Conservation (phyloP, 1,284 basidiomycete species). For the Ustilago esculenta region DNA sequence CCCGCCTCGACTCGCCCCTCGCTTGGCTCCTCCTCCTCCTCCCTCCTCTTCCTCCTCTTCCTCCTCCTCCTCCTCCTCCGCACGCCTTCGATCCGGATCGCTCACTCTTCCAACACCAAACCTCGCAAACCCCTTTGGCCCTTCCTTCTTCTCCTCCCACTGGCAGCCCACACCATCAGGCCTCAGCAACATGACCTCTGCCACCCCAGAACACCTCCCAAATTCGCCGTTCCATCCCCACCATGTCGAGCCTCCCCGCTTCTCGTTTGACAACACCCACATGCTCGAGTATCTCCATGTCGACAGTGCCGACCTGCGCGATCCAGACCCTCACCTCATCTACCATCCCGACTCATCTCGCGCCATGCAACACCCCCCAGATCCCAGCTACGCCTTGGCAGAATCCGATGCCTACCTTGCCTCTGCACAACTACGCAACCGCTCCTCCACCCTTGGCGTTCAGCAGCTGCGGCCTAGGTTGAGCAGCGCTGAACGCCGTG, state of each 20-base stretch:
- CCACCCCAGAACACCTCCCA: slow-evolving; percentile 16
- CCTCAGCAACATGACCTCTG: slow-evolving; percentile 41
- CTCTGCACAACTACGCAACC: slow-evolving; percentile 25
- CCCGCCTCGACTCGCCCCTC: too few relatives aligned
- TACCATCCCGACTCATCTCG: neutral
- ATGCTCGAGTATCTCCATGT: slow-evolving; percentile 62
- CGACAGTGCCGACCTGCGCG: slow-evolving; percentile 11
- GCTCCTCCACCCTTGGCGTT: slow-evolving; percentile 34
- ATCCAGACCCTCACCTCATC: neutral
- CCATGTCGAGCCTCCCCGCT: slow-evolving; percentile 13
- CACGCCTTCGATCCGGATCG: slow-evolving; percentile 47
- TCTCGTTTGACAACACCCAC: slow-evolving; percentile 35
- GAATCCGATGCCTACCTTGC: slow-evolving; percentile 20
- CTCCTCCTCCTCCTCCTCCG: slow-evolving; percentile 6
- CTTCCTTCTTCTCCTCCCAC: slow-evolving; percentile 54
- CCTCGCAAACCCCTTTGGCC: slow-evolving; percentile 47
- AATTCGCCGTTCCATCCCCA: neutral
- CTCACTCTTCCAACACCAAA: slow-evolving; percentile 42
- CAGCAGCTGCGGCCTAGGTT: slow-evolving; percentile 34
- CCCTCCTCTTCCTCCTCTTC: slow-evolving; percentile 7
- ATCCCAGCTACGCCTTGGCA: slow-evolving; percentile 6
- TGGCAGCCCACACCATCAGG: slow-evolving; percentile 49
- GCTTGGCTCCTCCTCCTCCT: slow-evolving; percentile 2
- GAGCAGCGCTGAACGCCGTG: slow-evolving; percentile 27
- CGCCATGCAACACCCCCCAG: neutral